Conservation (phyloP, 2,329 filamentous ascomycete species). For the Tricladium varicosporioides region DNA sequence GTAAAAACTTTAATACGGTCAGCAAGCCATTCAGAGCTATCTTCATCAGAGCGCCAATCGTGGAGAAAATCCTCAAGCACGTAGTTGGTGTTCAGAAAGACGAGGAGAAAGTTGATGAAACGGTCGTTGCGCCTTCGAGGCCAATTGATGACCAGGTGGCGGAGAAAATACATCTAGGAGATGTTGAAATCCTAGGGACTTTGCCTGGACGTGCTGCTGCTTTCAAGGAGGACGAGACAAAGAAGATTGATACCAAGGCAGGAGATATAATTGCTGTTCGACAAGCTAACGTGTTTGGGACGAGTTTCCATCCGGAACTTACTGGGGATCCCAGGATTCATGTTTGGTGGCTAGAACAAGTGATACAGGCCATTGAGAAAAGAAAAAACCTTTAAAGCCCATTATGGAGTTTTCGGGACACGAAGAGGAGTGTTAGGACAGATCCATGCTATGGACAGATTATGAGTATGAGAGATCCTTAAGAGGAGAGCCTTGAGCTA, state of each 20-base stretch:
- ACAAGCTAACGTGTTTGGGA: constrained; percentile 90
- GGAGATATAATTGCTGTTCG: constrained; percentile 84
- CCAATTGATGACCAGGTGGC: constrained; percentile 20
- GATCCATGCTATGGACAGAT: too few species aligned
- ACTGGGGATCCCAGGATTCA: constrained; percentile 88
- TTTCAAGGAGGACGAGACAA: constrained; percentile 40
- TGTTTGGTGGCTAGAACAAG: constrained; percentile 85
- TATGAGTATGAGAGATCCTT: too few species aligned
- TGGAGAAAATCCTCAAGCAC: constrained; percentile 71
- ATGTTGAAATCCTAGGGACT: constrained; percentile 52
- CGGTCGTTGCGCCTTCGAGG: constrained; percentile 31
- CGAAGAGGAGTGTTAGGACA: too few species aligned
- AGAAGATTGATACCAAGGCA: constrained; percentile 38
- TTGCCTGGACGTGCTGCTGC: constrained; percentile 43
- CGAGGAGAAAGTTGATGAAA: constrained; percentile 42
- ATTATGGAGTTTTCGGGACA: too few species aligned
- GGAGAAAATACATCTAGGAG: constrained; percentile 20
- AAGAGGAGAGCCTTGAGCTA: too few species aligned
- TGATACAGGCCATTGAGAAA: constrained; percentile 41
- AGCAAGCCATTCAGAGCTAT: constrained; percentile 69
- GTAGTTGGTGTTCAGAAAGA: constrained; percentile 33
- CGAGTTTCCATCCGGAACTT: constrained; percentile 93
- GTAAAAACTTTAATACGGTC: constrained; percentile 26
- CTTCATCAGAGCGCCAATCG: constrained; percentile 92
- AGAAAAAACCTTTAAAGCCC: too few species aligned